phyloP scores from a whole-genome alignment of 2,329 filamentous ascomycete genomes.

The Emericellopsis atlantica region DNA sequence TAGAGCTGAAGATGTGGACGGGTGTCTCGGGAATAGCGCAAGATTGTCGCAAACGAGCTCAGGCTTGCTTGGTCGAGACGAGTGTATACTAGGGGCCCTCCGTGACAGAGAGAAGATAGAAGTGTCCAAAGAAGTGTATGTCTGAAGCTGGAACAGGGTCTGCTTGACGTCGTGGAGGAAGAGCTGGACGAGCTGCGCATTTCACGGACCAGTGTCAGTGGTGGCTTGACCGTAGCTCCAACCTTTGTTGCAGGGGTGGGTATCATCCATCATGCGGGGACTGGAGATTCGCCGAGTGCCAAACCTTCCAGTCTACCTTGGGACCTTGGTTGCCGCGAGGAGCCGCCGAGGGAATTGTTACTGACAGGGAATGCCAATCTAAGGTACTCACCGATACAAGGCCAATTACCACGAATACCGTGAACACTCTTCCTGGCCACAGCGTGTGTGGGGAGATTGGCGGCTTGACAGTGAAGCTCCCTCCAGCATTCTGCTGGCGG shows the following conservation, averaged over 20 bases:
- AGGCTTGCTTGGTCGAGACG: constrained; percentile 4
- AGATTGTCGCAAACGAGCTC: constrained; percentile 41
- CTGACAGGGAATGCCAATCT: too few relatives aligned
- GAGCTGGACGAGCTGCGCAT: constrained; percentile 34
- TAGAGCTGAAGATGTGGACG: constrained; percentile 41
- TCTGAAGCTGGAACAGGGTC: constrained; percentile 12
- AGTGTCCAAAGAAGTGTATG: constrained; percentile 8
- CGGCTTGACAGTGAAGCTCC: background rate
- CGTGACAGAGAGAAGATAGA: constrained; percentile 4
- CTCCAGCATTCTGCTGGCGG: background rate
- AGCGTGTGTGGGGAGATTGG: too few relatives aligned
- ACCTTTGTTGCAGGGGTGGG: constrained; percentile 1
- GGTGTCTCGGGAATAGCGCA: constrained; percentile 37
- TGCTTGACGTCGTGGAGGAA: constrained; percentile 36
- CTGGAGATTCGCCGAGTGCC: constrained; percentile 3
- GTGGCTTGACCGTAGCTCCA: constrained; percentile 1
- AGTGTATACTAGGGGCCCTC: constrained; percentile 3
- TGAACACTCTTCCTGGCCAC: too few relatives aligned
- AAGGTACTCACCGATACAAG: background rate
- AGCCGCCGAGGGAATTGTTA: too few relatives aligned
- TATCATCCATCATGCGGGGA: constrained; percentile 1
- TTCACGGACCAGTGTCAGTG: constrained; percentile 3
- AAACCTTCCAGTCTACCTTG: background rate
- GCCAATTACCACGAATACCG: background rate
- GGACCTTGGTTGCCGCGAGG: too few relatives aligned